These are phyloP conservation scores for Gracilaria domingensis DNA, from an alignment of 23 red algal species.

Conservation along the genomic window DNA sequence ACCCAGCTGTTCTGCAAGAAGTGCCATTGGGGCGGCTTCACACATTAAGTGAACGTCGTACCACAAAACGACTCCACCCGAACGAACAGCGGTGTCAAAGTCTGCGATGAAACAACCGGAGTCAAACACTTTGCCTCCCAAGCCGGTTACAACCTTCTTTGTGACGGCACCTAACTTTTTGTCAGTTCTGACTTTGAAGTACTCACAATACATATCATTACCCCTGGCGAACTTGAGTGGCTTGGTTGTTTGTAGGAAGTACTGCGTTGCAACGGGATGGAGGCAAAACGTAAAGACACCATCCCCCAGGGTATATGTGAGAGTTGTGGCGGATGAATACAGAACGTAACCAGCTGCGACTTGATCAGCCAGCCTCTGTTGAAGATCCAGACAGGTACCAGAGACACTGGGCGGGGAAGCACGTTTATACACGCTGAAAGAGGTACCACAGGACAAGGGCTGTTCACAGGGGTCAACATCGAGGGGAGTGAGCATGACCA, in stretches of 20 bases:
- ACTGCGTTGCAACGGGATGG: slow-evolving; percentile 92
- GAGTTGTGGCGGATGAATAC: slow-evolving; percentile 84
- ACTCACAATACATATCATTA: slow-evolving; percentile 33
- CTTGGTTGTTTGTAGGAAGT: slow-evolving; percentile 70
- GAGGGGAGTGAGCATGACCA: slow-evolving; percentile 75
- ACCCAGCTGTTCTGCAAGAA: slow-evolving; percentile 84
- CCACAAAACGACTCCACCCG: slow-evolving; percentile 67
- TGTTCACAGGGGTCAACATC: slow-evolving; percentile 66
- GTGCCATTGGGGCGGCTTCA: slow-evolving; percentile 81
- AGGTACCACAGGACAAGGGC: slow-evolving; percentile 70
- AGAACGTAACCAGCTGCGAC: slow-evolving; percentile 87
- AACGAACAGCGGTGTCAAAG: slow-evolving; percentile 64
- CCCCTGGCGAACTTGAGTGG: slow-evolving; percentile 24
- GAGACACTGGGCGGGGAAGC: slow-evolving; percentile 60
- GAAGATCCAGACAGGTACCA: slow-evolving; percentile 74
- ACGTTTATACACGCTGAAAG: slow-evolving; percentile 85
- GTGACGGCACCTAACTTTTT: slow-evolving; percentile 10
- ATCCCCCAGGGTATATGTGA: slow-evolving; percentile 68
- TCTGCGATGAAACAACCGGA: slow-evolving; percentile 73
- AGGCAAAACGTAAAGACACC: slow-evolving; percentile 83
- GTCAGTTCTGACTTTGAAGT: neutral
- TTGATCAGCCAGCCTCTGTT: slow-evolving; percentile 67
- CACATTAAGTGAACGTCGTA: slow-evolving; percentile 77
- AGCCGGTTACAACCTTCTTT: neutral
- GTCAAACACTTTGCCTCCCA: slow-evolving; percentile 32